Conservation (phyloP, 345 rosid species). For the Anacardium occidentale region DNA sequence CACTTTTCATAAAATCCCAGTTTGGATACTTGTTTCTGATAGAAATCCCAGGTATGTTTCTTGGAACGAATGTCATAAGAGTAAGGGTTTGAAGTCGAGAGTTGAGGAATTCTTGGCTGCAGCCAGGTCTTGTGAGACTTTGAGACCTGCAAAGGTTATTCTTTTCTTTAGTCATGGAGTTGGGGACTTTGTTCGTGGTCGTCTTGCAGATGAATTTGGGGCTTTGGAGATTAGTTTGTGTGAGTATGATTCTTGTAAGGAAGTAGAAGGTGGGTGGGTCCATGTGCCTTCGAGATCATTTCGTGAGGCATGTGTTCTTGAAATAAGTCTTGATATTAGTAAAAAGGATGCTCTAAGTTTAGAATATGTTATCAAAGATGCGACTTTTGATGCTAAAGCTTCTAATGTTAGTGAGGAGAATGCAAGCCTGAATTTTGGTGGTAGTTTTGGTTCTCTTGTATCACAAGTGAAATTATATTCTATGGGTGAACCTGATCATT, state of each 20-base stretch:
- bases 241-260: constrained; percentile 46
- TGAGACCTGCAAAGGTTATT: constrained; percentile 59
- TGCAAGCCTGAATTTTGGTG: constrained; percentile 20
- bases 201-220: constrained; percentile 44
- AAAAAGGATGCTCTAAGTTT: constrained; percentile 20
- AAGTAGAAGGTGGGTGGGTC: constrained; percentile 63
- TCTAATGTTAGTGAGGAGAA: constrained; percentile 27
- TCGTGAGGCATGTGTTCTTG: constrained; percentile 47
- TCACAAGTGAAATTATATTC: constrained; percentile 35
- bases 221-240: constrained; percentile 42
- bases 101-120: constrained; percentile 51
- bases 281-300: constrained; percentile 44
- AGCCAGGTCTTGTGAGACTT: constrained; percentile 35
- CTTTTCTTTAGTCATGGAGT: constrained; percentile 74
- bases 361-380: constrained; percentile 20
- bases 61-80: constrained; percentile 44
- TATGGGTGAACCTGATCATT: background rate
- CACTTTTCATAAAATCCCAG: constrained; percentile 53
- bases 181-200: constrained; percentile 28
- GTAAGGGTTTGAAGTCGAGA: constrained; percentile 57
- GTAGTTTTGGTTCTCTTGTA: constrained; percentile 41
- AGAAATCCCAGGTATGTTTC: constrained; percentile 68
- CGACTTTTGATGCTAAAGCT: constrained; percentile 12
- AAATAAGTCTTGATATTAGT: constrained; percentile 45
- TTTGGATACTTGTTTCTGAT: constrained; percentile 83